A percentile compares a stretch with the other conserved stretches of the same genome.
Conservation (phyloP, 768 basidiomycete species). For the Tephrocybe rancida region DNA sequence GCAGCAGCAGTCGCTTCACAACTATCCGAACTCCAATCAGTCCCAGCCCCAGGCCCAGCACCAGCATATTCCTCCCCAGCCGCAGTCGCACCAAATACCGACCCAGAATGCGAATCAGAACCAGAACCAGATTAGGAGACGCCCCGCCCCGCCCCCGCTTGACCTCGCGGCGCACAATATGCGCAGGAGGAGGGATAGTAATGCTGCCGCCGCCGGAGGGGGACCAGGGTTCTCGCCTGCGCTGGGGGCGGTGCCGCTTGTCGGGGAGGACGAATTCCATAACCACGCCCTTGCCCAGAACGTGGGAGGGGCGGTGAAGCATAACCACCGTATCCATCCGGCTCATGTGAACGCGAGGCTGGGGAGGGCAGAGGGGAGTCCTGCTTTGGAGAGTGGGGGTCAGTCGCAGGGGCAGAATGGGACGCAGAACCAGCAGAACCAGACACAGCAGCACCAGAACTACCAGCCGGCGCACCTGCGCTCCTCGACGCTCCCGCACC, state of each 20-base stretch:
- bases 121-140: conserved; percentile 26
- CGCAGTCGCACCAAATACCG: not conserved
- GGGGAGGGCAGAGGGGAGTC: not conserved
- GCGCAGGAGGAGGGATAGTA: conserved; percentile 20
- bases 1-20: not conserved
- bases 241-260: conserved; percentile 21
- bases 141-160: conserved; percentile 33
- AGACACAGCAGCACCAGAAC: conserved; percentile 10
- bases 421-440: too few species aligned
- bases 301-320: conserved; percentile 4
- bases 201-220: conserved; percentile 10
- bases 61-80: not conserved
- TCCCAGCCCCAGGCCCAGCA: not conserved
- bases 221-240: conserved; percentile 18
- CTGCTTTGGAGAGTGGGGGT: not conserved
- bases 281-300: too few species aligned
- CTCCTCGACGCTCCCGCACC: conserved; percentile 48
- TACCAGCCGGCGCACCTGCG: conserved; percentile 41
- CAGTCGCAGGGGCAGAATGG: too few species aligned
- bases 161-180: conserved; percentile 24
- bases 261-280: conserved; percentile 42
- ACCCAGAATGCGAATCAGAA: not conserved
- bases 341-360: conserved; percentile 15
- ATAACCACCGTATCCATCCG: conserved; percentile 14
- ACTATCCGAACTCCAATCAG: not conserved